A percentile compares a stretch with the other conserved stretches of the same genome.
Conservation (phyloP, 768 basidiomycete genomes). For the Podaxis pistillaris region DNA sequence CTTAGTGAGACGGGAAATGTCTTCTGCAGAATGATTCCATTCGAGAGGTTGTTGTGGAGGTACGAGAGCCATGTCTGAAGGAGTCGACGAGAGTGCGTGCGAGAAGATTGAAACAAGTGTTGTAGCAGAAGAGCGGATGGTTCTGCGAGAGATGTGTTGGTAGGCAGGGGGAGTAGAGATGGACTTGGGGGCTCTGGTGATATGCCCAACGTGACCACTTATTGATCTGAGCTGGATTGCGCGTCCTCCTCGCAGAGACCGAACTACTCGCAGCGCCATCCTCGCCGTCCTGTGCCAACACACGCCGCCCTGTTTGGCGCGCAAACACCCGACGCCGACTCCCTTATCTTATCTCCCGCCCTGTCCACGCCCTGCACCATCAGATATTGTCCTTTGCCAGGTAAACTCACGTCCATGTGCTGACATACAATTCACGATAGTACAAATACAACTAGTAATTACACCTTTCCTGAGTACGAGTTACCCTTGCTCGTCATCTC, state of each 20-base stretch:
- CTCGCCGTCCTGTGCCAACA: conserved; percentile 6
- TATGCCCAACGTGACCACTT: conserved; percentile 39
- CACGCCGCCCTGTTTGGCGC: background rate
- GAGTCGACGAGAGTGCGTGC: conserved; percentile 20
- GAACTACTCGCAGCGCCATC: conserved; percentile 9
- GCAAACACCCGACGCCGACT: background rate
- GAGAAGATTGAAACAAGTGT: conserved; percentile 25
- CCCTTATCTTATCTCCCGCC: conserved; percentile 17
- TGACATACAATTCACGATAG: background rate
- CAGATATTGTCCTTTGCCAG: background rate
- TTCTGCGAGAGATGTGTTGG: conserved; percentile 27
- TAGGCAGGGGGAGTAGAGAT: conserved; percentile 20
- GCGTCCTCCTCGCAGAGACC: background rate
- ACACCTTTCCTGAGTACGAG: conserved; percentile 28
- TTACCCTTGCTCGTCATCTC: conserved; percentile 54
- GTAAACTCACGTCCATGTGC: background rate
- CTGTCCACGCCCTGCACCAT: background rate
- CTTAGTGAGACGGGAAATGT: conserved; percentile 56
- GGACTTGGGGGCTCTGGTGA: conserved; percentile 16
- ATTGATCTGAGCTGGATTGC: conserved; percentile 29
- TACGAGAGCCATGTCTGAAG: conserved; percentile 45
- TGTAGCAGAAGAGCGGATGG: background rate
- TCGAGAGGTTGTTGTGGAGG: conserved; percentile 65
- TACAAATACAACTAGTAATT: background rate
- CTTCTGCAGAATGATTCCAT: conserved; percentile 67